Conservation (phyloP, 495 filamentous ascomycete genomes). For the Peziza echinospora region DNA sequence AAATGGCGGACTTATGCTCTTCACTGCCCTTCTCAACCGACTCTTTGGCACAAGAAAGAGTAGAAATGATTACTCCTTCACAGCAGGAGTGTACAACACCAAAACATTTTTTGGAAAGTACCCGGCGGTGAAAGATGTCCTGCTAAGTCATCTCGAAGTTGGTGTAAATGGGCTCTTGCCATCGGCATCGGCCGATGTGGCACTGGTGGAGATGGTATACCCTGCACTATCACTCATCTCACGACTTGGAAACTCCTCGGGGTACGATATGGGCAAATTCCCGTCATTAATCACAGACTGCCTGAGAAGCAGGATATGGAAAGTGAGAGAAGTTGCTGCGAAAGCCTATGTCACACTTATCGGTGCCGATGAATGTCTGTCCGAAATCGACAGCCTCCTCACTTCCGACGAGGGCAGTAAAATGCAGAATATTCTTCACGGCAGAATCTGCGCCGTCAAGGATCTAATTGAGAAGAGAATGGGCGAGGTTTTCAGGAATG, state of each 20-base stretch:
- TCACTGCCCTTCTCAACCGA: conserved; percentile 58
- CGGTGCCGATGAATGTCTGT: conserved; percentile 28
- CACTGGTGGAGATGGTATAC: conserved; percentile 53
- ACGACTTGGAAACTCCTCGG: conserved; percentile 34
- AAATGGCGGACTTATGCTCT: conserved; percentile 77
- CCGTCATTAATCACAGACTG: conserved; percentile 30
- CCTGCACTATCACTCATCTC: conserved; percentile 68
- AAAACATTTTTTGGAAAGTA: conserved; percentile 48
- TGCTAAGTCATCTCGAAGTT: conserved; percentile 41
- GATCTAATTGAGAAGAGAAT: conserved; percentile 29
- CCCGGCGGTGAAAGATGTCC: conserved; percentile 41
- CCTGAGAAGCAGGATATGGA: conserved; percentile 59
- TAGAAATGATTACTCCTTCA: conserved; percentile 22
- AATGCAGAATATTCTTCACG: conserved; percentile 45
- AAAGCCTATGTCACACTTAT: conserved; percentile 51
- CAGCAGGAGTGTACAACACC: conserved; percentile 28
- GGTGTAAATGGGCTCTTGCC: conserved; percentile 20
- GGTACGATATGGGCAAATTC: conserved; percentile 25
- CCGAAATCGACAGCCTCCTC: conserved; percentile 30
- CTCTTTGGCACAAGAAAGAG: conserved; percentile 46
- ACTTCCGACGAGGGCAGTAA: conserved; percentile 15
- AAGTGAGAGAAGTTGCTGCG: conserved; percentile 75
- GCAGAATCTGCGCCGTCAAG: conserved; percentile 36
- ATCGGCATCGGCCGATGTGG: conserved; percentile 17
- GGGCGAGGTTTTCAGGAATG: conserved; percentile 15